These are phyloP conservation scores for Ligustrum vulgare DNA, from an alignment of 257 asterid genomes.

Conservation along the genomic window DNA sequence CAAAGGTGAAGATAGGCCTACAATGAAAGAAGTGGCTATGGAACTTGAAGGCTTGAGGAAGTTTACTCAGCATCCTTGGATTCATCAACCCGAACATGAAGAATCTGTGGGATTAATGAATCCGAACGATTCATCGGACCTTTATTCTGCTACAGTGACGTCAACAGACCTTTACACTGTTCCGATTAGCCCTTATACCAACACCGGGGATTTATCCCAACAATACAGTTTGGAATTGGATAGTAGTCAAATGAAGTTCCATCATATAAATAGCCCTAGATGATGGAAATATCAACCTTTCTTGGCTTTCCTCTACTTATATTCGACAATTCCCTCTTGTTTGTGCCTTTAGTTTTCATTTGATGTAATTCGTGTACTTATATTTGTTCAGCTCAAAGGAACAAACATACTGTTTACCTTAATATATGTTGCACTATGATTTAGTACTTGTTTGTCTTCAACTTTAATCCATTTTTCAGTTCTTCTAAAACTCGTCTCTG, in stretches of 20 bases:
- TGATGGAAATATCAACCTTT: conserved; percentile 13
- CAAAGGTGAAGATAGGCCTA: conserved; percentile 64
- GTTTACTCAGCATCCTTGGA: conserved; percentile 54
- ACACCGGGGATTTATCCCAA: conserved; percentile 30
- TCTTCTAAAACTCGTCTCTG: background rate
- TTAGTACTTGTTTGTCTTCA: background rate
- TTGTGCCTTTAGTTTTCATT: background rate
- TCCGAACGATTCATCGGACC: conserved; percentile 33
- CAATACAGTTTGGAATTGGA: conserved; percentile 38
- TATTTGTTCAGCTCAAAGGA: too few species aligned
- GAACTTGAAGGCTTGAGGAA: conserved; percentile 69
- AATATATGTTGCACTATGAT: too few species aligned
- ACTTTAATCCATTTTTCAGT: background rate
- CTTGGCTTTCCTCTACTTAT: background rate
- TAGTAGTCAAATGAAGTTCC: conserved; percentile 32
- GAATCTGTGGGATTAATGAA: conserved; percentile 35
- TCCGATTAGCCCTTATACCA: conserved; percentile 30
- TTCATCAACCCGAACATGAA: conserved; percentile 18
- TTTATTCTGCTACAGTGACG: conserved; percentile 27
- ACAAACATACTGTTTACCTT: too few species aligned
- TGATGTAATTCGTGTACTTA: background rate
- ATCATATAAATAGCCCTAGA: conserved; percentile 37
- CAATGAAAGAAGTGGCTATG: conserved; percentile 73
- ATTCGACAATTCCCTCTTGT: background rate
- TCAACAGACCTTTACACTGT: conserved; percentile 45